Evolutionary conservation across 2,329 filamentous ascomycete species (phyloP).

Genomic region (Paramyrothecium roridum): DNA sequence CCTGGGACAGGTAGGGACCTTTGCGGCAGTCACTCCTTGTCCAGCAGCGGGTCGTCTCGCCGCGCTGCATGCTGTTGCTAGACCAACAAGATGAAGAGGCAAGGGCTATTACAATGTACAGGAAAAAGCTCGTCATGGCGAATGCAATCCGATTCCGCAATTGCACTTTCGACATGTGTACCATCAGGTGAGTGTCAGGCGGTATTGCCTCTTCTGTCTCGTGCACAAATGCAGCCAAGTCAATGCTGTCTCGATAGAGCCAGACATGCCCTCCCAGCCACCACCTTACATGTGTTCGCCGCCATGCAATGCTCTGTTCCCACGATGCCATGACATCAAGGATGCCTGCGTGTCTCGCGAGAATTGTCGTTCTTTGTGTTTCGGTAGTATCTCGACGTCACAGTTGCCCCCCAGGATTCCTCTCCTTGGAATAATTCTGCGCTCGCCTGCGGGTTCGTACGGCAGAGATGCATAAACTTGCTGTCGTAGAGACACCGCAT

Average conservation of each 20-base stretch:
- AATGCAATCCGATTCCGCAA: too few species aligned
- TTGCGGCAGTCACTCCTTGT: too few species aligned
- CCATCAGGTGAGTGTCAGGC: too few species aligned
- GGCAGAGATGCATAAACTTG: background rate
- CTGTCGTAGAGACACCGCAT: background rate
- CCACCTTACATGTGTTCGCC: background rate
- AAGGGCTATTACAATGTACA: too few species aligned
- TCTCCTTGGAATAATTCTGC: background rate
- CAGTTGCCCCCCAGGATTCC: background rate
- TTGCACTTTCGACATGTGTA: too few species aligned
- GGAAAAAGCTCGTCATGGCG: too few species aligned
- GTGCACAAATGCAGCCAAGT: too few species aligned
- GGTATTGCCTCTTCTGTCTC: too few species aligned
- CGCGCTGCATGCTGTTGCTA: too few species aligned
- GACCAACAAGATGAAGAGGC: too few species aligned
- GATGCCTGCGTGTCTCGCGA: background rate
- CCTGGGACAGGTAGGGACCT: too few species aligned
- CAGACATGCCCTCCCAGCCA: background rate
- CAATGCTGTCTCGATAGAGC: background rate
- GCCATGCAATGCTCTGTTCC: background rate
- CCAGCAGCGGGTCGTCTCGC: too few species aligned
- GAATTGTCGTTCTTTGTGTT: background rate
- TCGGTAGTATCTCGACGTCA: background rate
- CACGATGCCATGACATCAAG: background rate
- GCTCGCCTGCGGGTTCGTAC: background rate